phyloP scores from a whole-genome alignment of 129 eudicot species.

The Gnaphalium uliginosum region DNA sequence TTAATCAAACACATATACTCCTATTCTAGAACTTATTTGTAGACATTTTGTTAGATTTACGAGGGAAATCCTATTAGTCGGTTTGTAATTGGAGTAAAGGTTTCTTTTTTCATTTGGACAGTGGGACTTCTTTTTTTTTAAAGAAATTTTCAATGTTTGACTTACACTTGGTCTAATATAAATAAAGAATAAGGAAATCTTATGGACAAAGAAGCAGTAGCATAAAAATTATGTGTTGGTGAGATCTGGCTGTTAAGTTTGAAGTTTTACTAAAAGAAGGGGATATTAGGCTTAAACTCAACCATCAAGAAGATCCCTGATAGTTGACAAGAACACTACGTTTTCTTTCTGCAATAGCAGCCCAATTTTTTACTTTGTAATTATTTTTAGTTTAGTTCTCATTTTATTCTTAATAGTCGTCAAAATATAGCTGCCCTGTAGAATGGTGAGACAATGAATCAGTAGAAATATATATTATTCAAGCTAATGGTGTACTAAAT shows the following conservation, averaged over 20 bases:
- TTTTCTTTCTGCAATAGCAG: slow-evolving; percentile 1
- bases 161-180: not conserved
- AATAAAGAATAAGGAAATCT: not conserved
- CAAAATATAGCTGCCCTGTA: not conserved
- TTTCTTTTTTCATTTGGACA: not conserved
- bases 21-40: slow-evolving; percentile 6
- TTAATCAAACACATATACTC: not conserved
- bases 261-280: not conserved
- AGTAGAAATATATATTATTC: not conserved
- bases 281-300: not conserved
- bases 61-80: not conserved
- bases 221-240: not conserved
- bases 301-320: not conserved
- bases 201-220: not conserved
- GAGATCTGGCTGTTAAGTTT: not conserved
- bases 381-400: not conserved
- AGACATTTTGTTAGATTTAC: not conserved
- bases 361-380: not conserved
- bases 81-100: not conserved
- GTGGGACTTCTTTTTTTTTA: slow-evolving; percentile 2
- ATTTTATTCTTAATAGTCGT: not conserved
- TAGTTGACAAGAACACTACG: not conserved
- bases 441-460: not conserved
- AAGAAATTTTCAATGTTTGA: not conserved
- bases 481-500: slow-evolving; percentile 6